phyloP scores from a whole-genome alignment of 345 rosid species.

The Ceriops zippeliana region DNA sequence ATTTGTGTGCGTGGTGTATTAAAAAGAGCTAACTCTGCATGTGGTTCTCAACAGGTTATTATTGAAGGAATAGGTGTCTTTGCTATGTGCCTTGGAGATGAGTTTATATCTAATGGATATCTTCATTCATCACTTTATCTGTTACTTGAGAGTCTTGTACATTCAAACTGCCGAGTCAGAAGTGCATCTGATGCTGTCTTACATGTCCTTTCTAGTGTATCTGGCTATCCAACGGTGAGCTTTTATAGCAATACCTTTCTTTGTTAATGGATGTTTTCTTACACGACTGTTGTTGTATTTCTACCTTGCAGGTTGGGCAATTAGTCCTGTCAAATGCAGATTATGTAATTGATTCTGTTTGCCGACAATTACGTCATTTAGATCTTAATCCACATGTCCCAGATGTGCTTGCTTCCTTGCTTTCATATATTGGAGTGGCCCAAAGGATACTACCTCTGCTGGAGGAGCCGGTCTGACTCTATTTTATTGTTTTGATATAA shows the following conservation, averaged over 20 bases:
- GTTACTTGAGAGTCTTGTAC: constrained; percentile 75
- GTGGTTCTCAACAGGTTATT: constrained; percentile 48
- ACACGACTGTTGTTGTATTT: constrained; percentile 10
- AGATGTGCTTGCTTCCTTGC: constrained; percentile 90
- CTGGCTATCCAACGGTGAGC: constrained; percentile 68
- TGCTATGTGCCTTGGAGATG: constrained; percentile 66
- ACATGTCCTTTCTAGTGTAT: constrained; percentile 54
- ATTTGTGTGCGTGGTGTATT: neutral
- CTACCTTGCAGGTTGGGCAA: constrained; percentile 68
- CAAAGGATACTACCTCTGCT: constrained; percentile 68
- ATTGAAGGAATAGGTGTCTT: constrained; percentile 82
- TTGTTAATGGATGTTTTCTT: constrained; percentile 6
- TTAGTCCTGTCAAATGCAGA: constrained; percentile 89
- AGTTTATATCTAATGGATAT: constrained; percentile 78
- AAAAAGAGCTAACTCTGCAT: constrained; percentile 7
- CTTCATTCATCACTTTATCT: constrained; percentile 85
- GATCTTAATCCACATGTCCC: constrained; percentile 90
- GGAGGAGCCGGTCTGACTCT: constrained; percentile 76
- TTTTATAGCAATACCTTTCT: constrained; percentile 12
- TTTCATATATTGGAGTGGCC: constrained; percentile 87
- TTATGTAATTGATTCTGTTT: constrained; percentile 80
- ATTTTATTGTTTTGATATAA: neutral
- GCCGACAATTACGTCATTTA: constrained; percentile 82
- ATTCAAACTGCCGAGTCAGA: constrained; percentile 67
- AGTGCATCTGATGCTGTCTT: constrained; percentile 75